Evolutionary conservation across 768 basidiomycete species (phyloP).

Genomic region (Hygrocybe coccinea): DNA sequence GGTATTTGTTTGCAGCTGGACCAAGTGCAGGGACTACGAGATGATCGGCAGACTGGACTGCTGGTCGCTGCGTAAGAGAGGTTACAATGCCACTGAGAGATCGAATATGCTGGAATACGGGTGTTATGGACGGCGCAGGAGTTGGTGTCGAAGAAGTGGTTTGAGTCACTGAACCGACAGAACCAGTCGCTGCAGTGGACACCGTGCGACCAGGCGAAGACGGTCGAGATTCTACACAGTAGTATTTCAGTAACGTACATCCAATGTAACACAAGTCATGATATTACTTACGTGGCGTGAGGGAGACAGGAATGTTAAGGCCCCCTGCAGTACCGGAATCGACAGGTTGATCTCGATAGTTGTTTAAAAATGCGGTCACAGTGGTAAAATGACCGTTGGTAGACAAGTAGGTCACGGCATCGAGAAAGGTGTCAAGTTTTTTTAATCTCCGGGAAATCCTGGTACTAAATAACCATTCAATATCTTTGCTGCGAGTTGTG

Average conservation of each 20-base stretch:
- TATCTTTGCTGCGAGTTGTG: background rate
- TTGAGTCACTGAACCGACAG: too few relatives aligned
- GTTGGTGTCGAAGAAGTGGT: background rate
- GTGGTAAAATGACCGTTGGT: background rate
- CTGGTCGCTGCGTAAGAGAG: background rate
- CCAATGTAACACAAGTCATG: background rate
- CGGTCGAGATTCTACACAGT: too few relatives aligned
- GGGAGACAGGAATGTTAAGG: background rate
- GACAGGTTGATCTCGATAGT: background rate
- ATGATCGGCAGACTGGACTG: background rate
- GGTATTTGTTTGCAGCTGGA: background rate
- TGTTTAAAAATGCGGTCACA: background rate
- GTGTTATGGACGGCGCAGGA: background rate
- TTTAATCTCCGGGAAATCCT: background rate
- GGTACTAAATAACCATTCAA: background rate
- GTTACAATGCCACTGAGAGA: background rate
- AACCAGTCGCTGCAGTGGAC: background rate
- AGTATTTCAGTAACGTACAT: too few relatives aligned
- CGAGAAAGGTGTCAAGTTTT: background rate
- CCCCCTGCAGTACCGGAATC: background rate
- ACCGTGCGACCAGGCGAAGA: background rate
- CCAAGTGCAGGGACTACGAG: background rate
- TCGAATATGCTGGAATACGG: background rate
- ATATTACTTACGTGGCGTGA: background rate
- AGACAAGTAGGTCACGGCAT: conserved; percentile 1